A percentile compares a stretch with the other conserved stretches of the same genome.
Evolutionary conservation across 305 asterid genomes (phyloP).

Genomic region (Fraxinus sp.): DNA sequence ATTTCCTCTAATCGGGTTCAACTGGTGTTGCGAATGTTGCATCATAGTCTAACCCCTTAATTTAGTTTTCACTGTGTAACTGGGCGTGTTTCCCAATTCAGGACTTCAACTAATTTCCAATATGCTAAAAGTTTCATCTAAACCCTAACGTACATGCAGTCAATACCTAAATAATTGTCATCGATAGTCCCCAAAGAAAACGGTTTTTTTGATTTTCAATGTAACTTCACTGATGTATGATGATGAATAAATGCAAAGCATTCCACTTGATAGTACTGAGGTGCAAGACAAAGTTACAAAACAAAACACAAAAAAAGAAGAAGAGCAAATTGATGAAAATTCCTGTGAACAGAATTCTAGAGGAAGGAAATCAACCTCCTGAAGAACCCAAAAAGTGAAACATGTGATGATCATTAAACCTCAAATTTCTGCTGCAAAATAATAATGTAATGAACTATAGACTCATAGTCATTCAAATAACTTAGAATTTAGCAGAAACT

Average conservation of each 20-base stretch:
- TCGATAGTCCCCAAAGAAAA: background rate
- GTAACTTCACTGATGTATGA: background rate
- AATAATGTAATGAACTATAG: background rate
- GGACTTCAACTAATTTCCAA: background rate
- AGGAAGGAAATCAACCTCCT: background rate
- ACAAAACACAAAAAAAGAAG: background rate
- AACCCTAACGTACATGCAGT: background rate
- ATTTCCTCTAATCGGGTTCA: background rate
- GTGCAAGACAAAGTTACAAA: background rate
- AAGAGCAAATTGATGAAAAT: background rate
- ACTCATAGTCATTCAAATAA: background rate
- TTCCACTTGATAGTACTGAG: background rate
- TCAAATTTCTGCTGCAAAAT: background rate
- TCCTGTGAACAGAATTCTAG: background rate
- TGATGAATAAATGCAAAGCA: background rate
- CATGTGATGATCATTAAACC: background rate
- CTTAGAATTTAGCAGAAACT: background rate
- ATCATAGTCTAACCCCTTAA: background rate
- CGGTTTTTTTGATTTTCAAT: background rate
- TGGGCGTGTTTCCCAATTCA: background rate
- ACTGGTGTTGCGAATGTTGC: background rate
- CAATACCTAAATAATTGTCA: background rate
- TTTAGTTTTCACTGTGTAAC: background rate
- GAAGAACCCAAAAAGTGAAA: background rate
- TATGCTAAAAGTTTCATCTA: background rate